Evolutionary conservation across 2,329 filamentous ascomycete genomes (phyloP).

Genomic region (Diaporthe longicolla): DNA sequence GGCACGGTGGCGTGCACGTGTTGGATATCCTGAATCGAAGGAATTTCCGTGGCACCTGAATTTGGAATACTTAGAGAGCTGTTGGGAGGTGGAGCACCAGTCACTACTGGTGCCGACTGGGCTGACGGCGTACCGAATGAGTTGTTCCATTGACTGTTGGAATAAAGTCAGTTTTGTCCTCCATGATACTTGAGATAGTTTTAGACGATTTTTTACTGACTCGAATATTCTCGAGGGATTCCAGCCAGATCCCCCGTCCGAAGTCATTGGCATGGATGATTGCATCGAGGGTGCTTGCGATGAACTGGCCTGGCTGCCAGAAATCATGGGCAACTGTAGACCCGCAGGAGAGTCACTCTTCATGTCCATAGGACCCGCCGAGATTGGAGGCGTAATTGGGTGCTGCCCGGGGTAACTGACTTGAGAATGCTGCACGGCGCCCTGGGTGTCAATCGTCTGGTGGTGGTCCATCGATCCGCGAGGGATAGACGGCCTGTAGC

Average conservation of each 20-base stretch:
- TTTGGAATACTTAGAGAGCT: conserved; percentile 67
- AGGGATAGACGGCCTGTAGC: conserved; percentile 58
- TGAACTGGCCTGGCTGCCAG: conserved; percentile 59
- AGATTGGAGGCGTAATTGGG: conserved; percentile 86
- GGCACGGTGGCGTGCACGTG: conserved; percentile 61
- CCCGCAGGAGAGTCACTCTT: conserved; percentile 81
- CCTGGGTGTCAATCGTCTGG: conserved; percentile 66
- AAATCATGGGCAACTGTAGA: conserved; percentile 79
- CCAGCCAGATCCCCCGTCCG: conserved; percentile 76
- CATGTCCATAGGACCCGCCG: conserved; percentile 78
- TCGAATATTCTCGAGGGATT: conserved; percentile 92
- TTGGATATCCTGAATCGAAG: conserved; percentile 68
- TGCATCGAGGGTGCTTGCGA: conserved; percentile 66
- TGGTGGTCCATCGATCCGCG: conserved; percentile 66
- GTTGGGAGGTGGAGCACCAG: conserved; percentile 59
- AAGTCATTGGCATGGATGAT: conserved; percentile 69
- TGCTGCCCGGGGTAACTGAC: conserved; percentile 76
- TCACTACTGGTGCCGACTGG: conserved; percentile 57
- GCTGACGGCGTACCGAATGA: conserved; percentile 84
- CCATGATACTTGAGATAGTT: too few relatives aligned
- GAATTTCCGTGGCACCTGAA: conserved; percentile 67
- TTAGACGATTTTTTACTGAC: conserved; percentile 68
- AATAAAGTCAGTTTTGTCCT: conserved; percentile 42
- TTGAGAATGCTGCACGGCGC: conserved; percentile 66
- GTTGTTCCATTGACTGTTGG: conserved; percentile 88